phyloP scores from a whole-genome alignment of 306 rosid species.

The Vigna unguiculata region DNA sequence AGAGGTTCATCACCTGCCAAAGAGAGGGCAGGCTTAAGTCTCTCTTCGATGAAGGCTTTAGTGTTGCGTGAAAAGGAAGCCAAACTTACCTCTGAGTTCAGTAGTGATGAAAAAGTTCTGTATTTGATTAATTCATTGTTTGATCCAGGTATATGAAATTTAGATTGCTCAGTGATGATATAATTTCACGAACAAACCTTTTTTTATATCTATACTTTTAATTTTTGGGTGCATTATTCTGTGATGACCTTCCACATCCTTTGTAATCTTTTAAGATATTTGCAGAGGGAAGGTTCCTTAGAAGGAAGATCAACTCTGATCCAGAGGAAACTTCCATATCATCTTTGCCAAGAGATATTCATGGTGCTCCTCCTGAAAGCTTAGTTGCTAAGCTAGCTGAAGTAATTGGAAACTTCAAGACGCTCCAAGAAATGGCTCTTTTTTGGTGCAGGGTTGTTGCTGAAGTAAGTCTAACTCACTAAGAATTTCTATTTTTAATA shows the following conservation, averaged over 20 bases:
- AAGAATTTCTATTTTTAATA: constrained; percentile 37
- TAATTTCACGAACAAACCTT: constrained; percentile 26
- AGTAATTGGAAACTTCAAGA: constrained; percentile 83
- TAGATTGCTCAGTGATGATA: constrained; percentile 38
- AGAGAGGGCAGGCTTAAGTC: constrained; percentile 79
- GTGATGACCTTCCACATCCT: constrained; percentile 60
- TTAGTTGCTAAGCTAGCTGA: constrained; percentile 89
- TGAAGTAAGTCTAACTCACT: constrained; percentile 69
- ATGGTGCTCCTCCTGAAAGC: constrained; percentile 94
- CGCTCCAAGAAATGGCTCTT: constrained; percentile 71
- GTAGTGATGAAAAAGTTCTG: constrained; percentile 65
- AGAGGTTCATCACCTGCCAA: constrained; percentile 67
- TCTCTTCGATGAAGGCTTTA: constrained; percentile 82
- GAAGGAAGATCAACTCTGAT: constrained; percentile 59
- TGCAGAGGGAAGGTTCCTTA: constrained; percentile 81
- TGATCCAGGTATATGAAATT: constrained; percentile 72
- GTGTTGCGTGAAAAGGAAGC: constrained; percentile 87
- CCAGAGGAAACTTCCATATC: constrained; percentile 54
- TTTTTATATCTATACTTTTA: constrained; percentile 1
- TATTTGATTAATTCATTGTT: constrained; percentile 70
- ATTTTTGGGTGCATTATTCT: constrained; percentile 40
- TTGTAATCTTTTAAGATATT: constrained; percentile 71
- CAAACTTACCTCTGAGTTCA: constrained; percentile 61
- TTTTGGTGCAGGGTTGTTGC: constrained; percentile 88
- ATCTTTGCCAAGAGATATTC: constrained; percentile 77